Conservation (phyloP, 139 green algal genomes). For the Medakamo hakoo region DNA sequence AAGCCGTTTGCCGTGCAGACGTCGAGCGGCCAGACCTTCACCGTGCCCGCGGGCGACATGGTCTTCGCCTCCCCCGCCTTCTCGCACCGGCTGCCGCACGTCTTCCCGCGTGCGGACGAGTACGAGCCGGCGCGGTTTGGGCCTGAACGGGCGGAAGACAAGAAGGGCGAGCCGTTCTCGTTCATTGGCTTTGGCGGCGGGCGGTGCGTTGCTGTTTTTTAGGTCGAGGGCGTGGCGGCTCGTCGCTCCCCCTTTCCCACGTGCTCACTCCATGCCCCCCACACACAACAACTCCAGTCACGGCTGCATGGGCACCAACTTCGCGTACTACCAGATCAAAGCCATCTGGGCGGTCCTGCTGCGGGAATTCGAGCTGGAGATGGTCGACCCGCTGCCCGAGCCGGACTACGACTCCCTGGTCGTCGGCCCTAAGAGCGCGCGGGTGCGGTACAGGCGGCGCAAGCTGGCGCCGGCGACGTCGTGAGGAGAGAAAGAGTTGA, state of each 20-base stretch:
- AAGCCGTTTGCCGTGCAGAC: slow-evolving; percentile 73
- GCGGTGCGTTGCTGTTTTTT: too few species aligned
- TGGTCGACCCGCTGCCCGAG: slow-evolving; percentile 58
- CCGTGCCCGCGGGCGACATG: slow-evolving; percentile 79
- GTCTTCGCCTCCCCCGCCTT: slow-evolving; percentile 76
- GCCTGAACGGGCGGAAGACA: slow-evolving; percentile 64
- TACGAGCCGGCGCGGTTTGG: slow-evolving; percentile 77
- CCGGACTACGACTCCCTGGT: slow-evolving; percentile 90
- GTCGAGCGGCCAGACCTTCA: slow-evolving; percentile 49
- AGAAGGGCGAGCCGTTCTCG: slow-evolving; percentile 57
- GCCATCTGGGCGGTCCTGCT: slow-evolving; percentile 85
- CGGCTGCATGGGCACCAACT: slow-evolving; percentile 93
- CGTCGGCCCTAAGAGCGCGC: slow-evolving; percentile 72
- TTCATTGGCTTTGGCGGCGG: slow-evolving; percentile 94
- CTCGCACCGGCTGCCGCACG: slow-evolving; percentile 50
- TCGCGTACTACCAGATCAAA: slow-evolving; percentile 95
- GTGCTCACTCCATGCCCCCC: too few species aligned
- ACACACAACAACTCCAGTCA: too few species aligned
- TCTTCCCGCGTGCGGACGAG: slow-evolving; percentile 54
- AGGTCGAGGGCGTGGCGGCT: too few species aligned
- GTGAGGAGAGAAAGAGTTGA: neutral
- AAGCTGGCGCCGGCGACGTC: slow-evolving; percentile 16
- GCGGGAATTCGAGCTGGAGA: slow-evolving; percentile 94
- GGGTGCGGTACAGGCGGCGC: slow-evolving; percentile 68
- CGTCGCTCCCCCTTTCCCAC: too few species aligned